A percentile compares a stretch with the other conserved stretches of the same genome.
Conservation (phyloP, 2,329 filamentous ascomycete genomes). For the Thelonectria olida region DNA sequence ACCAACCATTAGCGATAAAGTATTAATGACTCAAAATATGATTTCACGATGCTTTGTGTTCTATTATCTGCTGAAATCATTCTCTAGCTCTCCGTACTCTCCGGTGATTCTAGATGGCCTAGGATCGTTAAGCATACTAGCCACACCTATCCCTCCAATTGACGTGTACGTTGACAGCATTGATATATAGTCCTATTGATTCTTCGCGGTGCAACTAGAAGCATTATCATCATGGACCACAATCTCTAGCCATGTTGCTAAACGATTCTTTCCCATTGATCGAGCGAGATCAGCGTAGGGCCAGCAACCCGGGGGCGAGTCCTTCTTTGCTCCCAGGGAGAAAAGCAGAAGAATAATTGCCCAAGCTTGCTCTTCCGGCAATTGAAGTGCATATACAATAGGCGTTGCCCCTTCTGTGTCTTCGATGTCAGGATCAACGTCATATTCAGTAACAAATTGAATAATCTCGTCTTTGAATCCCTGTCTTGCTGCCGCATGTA, state of each 20-base stretch:
- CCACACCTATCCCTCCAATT: too few relatives aligned
- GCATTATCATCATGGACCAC: too few relatives aligned
- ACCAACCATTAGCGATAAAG: too few relatives aligned
- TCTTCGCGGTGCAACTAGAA: too few relatives aligned
- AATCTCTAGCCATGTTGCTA: neutral
- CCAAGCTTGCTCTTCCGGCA: slow-evolving; percentile 1
- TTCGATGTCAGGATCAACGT: slow-evolving; percentile 7
- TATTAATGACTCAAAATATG: too few relatives aligned
- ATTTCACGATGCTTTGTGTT: too few relatives aligned
- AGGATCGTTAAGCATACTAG: too few relatives aligned
- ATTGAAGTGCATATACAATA: slow-evolving; percentile 2
- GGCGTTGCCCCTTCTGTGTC: slow-evolving; percentile 4
- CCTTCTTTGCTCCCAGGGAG: neutral
- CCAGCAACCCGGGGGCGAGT: neutral
- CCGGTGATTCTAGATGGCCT: too few relatives aligned
- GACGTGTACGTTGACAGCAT: too few relatives aligned
- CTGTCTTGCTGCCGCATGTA: neutral
- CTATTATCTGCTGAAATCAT: too few relatives aligned
- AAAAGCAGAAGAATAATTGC: slow-evolving; percentile 3
- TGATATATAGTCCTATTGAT: too few relatives aligned
- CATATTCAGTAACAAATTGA: neutral
- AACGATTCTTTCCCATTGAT: neutral
- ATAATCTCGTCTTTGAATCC: slow-evolving; percentile 5
- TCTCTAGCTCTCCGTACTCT: too few relatives aligned
- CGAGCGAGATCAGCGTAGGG: neutral